Base-by-base conservation (phyloP, 2,329 filamentous ascomycete species). In the Pseudogymnoascus sp. region DNA sequence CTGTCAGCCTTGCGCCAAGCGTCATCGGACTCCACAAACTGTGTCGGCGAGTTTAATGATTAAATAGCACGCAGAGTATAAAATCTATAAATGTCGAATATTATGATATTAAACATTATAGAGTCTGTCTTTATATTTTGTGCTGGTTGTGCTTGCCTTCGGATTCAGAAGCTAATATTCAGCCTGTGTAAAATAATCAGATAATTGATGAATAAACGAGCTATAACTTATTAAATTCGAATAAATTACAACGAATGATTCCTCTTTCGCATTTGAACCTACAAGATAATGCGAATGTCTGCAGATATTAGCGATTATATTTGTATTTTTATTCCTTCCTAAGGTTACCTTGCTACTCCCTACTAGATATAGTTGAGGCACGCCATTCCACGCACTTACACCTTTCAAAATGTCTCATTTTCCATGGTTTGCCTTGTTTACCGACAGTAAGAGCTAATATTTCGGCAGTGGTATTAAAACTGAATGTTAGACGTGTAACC, bases 1-100 rank as follows among this genome's bases (percentile, higher is more conserved):
- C 50, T 31, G 44, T 57, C 50, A 35, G 50, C 50, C 50, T 57
- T 57, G 50, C 28, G 47, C 28, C 50, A 57, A 57, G 50, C 50
- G 50, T 57, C 50, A 19, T 57, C 23, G 7, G 15, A 8, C 11
- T 31, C 8, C 4, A 26, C 23, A 17, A 33, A 8, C 26, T 57
- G n/a, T 33, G 50, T 31, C 17, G 15, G 10, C 28, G 28, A 57
- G 3, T 10, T 33, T 21, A 11, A 53, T 31, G 3, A 53, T 31
- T 35, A 13, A 26, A 19, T 19, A 31, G 26, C n/a, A 33, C 4
- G 26, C 23, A 33, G 23, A 31, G n/a, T 33, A 57, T 6, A 13
- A n/a, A 57, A n/a, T 33, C 3, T 23, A 8, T 19, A 9, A 23
- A 23, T 19, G 26, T 11, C n/a, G 28, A 13, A 13, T 19, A 50